phyloP scores from a whole-genome alignment of 805 yeast species.

The Candida mattraensis region DNA sequence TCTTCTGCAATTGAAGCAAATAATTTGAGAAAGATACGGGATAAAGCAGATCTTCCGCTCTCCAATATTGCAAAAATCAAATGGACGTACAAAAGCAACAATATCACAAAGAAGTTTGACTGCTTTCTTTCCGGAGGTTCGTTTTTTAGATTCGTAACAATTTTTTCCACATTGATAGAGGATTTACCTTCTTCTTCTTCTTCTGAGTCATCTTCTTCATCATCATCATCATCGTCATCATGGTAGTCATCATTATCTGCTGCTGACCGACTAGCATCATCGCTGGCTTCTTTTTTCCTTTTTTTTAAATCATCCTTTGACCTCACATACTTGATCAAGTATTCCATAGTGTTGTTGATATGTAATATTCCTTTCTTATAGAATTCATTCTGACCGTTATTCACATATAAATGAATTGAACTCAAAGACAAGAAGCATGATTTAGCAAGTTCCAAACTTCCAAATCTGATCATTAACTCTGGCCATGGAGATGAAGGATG shows the following conservation, averaged over 20 bases:
- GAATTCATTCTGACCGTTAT: slow-evolving; percentile 51
- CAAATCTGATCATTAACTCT: slow-evolving; percentile 53
- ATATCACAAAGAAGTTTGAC: slow-evolving; percentile 46
- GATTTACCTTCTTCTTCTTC: slow-evolving; percentile 11
- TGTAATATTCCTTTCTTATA: slow-evolving; percentile 53
- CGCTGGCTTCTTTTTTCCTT: slow-evolving; percentile 3
- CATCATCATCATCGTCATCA: slow-evolving; percentile 8
- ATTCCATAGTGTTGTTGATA: slow-evolving; percentile 56
- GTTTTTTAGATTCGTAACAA: slow-evolving; percentile 39
- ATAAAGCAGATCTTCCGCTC: slow-evolving; percentile 52
- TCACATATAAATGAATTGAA: slow-evolving; percentile 57
- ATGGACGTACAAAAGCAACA: slow-evolving; percentile 54
- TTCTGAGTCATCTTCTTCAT: slow-evolving; percentile 15
- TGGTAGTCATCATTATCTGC: slow-evolving; percentile 11
- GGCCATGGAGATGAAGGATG: slow-evolving; percentile 67
- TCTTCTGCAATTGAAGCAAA: slow-evolving; percentile 52
- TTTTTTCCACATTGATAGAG: slow-evolving; percentile 32
- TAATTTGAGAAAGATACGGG: slow-evolving; percentile 48
- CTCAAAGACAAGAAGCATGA: slow-evolving; percentile 57
- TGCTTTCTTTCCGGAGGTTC: slow-evolving; percentile 37
- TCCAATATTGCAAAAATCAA: slow-evolving; percentile 53
- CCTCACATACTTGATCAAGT: slow-evolving; percentile 45
- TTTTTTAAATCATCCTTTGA: slow-evolving; percentile 24
- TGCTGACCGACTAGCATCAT: slow-evolving; percentile 1
- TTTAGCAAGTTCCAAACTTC: slow-evolving; percentile 57